Evolutionary conservation across 306 rosid genomes (phyloP).

Genomic region (Hylodesmum podocarpum): DNA sequence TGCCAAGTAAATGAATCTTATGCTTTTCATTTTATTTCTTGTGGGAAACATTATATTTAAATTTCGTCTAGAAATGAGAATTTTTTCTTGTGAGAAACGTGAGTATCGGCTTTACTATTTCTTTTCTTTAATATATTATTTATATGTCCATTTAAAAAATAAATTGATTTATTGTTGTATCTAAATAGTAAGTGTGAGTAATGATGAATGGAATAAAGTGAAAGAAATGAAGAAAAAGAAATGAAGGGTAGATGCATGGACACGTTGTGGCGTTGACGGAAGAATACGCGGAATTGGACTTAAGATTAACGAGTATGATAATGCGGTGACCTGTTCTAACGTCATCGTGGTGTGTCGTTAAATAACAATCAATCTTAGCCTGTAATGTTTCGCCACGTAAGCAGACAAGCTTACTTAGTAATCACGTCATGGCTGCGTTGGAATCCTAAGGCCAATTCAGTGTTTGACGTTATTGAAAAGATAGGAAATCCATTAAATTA

Average conservation of each 20-base stretch:
- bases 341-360: neutral
- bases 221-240: no score
- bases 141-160: no score
- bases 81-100: neutral
- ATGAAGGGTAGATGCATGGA: neutral
- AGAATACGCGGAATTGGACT: neutral
- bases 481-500: no score
- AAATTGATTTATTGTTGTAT: no score
- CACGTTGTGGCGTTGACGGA: slow-evolving; percentile 11
- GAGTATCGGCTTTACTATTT: neutral
- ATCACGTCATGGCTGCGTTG: slow-evolving; percentile 24
- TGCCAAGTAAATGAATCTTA: neutral
- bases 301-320: neutral
- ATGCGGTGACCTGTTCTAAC: neutral
- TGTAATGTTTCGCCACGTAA: slow-evolving; percentile 15
- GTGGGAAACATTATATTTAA: neutral
- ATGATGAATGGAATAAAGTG: neutral
- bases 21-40: neutral
- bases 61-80: neutral
- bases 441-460: no score
- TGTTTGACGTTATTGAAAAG: no score
- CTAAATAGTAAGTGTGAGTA: neutral
- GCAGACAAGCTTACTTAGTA: neutral
- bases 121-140: no score
- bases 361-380: neutral